Percentiles rank a stretch among this genome's conserved stretches.
Evolutionary conservation across 441 rosid genomes (phyloP).

Genomic region (Pelargonium cotyledonis): DNA sequence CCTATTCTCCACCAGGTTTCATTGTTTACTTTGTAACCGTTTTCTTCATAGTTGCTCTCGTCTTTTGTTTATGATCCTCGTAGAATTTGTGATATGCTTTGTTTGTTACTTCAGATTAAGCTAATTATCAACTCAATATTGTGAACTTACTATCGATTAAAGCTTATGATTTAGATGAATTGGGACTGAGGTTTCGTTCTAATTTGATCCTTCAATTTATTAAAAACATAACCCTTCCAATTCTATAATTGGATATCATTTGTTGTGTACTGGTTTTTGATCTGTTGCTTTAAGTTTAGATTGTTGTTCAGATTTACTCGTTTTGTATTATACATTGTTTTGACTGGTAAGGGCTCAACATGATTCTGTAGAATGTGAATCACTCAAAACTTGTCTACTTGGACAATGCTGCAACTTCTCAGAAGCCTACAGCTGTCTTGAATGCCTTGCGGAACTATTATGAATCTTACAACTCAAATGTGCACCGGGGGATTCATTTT

Average conservation of each 20-base stretch:
- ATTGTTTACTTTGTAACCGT: background rate
- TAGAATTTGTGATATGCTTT: too few species aligned
- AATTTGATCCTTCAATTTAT: too few species aligned
- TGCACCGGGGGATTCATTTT: slow-evolving; percentile 78
- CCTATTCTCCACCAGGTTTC: slow-evolving; percentile 79
- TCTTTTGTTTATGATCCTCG: too few species aligned
- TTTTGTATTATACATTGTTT: background rate
- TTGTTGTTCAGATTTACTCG: background rate
- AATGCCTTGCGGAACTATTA: slow-evolving; percentile 67
- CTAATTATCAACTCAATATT: too few species aligned
- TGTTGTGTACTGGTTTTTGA: background rate
- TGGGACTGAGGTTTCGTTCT: too few species aligned
- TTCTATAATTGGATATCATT: too few species aligned
- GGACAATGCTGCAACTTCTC: slow-evolving; percentile 93
- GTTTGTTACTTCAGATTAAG: too few species aligned
- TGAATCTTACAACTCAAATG: slow-evolving; percentile 70
- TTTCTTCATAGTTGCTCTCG: background rate
- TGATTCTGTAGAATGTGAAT: slow-evolving; percentile 54
- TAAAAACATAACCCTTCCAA: too few species aligned
- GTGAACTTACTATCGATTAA: too few species aligned
- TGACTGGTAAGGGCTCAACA: background rate
- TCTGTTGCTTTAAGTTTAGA: background rate
- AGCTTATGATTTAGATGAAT: too few species aligned
- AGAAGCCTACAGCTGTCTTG: slow-evolving; percentile 66
- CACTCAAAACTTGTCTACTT: slow-evolving; percentile 78